Conservation (phyloP, 306 rosid genomes). For the Geum urbanum region DNA sequence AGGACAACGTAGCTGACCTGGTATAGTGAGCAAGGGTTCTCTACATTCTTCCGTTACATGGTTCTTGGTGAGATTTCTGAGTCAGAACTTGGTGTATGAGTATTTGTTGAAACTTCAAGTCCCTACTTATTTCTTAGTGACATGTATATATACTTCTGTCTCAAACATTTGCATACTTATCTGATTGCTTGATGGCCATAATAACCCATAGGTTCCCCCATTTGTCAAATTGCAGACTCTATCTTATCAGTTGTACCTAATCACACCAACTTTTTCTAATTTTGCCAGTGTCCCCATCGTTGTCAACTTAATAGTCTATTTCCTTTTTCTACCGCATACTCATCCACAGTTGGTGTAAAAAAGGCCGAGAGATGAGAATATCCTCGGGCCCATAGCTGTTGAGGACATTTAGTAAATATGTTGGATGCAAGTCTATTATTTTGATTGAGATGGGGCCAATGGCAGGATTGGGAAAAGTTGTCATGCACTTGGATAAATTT, state of each 20-base stretch:
- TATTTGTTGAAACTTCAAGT: too few species aligned
- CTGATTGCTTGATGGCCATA: background rate
- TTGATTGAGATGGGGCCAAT: background rate
- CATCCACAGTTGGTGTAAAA: background rate
- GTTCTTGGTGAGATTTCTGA: constrained; percentile 7
- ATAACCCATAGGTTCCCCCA: background rate
- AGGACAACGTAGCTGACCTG: constrained; percentile 38
- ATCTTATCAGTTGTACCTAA: background rate
- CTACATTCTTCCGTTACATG: constrained; percentile 1
- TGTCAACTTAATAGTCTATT: background rate
- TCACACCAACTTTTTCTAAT: background rate
- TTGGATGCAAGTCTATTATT: background rate
- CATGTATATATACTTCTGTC: background rate
- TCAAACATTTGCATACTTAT: background rate
- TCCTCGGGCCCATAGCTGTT: too few species aligned
- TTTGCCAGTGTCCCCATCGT: background rate
- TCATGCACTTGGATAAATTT: background rate
- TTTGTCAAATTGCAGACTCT: background rate
- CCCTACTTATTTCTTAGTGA: too few species aligned
- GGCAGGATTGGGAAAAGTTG: background rate
- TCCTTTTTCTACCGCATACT: background rate
- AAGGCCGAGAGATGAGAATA: background rate
- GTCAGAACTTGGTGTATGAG: background rate
- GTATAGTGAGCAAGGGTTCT: constrained; percentile 38
- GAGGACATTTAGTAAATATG: background rate